Evolutionary conservation across 768 basidiomycete genomes (phyloP).

Genomic region (Russula ochroleuca): DNA sequence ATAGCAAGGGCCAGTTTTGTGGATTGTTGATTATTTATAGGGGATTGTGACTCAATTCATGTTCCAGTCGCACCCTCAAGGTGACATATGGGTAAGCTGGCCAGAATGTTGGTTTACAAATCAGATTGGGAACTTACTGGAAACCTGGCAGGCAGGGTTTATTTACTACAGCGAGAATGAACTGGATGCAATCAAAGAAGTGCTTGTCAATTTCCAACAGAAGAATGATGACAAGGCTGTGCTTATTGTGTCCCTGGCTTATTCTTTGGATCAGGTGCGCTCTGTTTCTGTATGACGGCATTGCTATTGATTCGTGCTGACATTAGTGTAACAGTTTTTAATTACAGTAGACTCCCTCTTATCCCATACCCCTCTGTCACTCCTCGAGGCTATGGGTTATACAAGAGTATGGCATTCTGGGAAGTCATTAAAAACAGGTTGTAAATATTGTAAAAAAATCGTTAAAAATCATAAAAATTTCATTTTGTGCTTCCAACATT

Average conservation of each 20-base stretch:
- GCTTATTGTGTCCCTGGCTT: not conserved
- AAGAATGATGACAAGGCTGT: not conserved
- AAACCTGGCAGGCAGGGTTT: not conserved
- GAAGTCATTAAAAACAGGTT: too few species aligned
- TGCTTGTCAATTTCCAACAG: constrained; percentile 1
- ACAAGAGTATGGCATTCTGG: too few species aligned
- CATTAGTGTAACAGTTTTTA: not conserved
- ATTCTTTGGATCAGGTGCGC: not conserved
- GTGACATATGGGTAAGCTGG: constrained; percentile 30
- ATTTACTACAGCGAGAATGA: not conserved
- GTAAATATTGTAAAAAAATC: too few species aligned
- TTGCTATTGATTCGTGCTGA: not conserved
- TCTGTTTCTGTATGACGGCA: not conserved
- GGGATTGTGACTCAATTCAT: constrained; percentile 17
- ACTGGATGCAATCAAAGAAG: not conserved
- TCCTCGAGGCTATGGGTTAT: too few species aligned
- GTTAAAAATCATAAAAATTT: too few species aligned
- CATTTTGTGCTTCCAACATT: too few species aligned
- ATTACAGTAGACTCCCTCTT: too few species aligned
- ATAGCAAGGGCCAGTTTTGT: not conserved
- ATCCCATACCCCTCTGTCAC: too few species aligned
- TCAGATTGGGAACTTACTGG: not conserved
- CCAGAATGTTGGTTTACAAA: not conserved
- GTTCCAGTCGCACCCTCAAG: constrained; percentile 26
- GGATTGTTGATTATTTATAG: not conserved